Base-by-base conservation (phyloP, 148 eudicot genomes). In the Spergularia bocconei region DNA sequence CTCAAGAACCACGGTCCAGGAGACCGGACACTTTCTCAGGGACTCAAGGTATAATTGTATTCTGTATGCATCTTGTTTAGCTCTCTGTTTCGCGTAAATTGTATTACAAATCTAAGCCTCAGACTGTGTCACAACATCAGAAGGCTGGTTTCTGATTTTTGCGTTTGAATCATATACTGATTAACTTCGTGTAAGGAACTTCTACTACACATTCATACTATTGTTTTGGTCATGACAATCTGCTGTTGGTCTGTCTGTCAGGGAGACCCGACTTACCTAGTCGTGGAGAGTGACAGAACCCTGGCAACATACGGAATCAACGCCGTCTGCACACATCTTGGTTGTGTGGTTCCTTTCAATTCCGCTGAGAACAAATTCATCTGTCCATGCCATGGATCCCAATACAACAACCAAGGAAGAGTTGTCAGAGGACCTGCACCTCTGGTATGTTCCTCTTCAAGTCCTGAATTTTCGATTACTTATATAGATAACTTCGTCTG, bases 391-490 rank as follows among this genome's bases (percentile, higher is more conserved):
- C 97, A 93, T 69, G 98, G 98, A 51, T 93, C 98, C 41, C 98
- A 91, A 65, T 93, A 93, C 91, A 91, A 93, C 74, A 87, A 86
- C 74, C 95, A 91, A 84, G 98, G 98, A 63, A 86, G 61, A 63
- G 98, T 91, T 72, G 95, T 93, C 13, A 79, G 98, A 67, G 98
- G 98, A 60, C 98, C 97, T 72, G 98, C 98, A 72, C 98, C 98
- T 59, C 79, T 93, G 87, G 98, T 93, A 83, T 50, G 72, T 69
- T 21, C 58, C 36, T 14, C 5, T 13, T 13, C 25, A 2, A 59
- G 33, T 20, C 48, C 7, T 6, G 48, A 44, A 0, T 44, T 44
- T 44, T 44, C 48, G 10, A 44, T 44, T 44, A 44, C 48, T 2
- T 44, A 44, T 44, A 44, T 29, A 1, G 36, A 29, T 29, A 44